Evolutionary conservation across 148 eudicot genomes (phyloP).

Genomic region (Nepenthes mirabilis): DNA sequence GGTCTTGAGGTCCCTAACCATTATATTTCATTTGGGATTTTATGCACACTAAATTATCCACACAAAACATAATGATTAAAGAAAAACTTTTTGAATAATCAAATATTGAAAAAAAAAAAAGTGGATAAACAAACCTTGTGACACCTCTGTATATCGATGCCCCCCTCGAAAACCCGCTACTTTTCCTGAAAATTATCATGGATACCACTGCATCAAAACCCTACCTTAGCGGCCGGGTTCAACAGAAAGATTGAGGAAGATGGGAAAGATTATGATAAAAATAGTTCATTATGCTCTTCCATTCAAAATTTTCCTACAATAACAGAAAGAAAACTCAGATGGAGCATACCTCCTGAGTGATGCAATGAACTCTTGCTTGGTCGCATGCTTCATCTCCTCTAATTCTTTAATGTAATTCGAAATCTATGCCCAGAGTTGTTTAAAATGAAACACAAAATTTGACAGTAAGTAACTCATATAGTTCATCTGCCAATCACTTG

Average conservation of each 20-base stretch:
- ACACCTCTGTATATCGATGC: conserved; percentile 96
- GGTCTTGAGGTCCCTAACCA: too few species aligned
- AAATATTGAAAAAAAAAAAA: background rate
- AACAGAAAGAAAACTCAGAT: too few species aligned
- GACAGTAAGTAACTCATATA: background rate
- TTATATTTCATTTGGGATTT: too few species aligned
- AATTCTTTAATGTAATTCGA: conserved; percentile 56
- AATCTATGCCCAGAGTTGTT: conserved; percentile 21
- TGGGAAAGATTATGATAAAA: background rate
- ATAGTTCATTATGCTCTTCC: background rate
- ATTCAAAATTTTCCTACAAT: background rate
- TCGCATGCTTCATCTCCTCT: conserved; percentile 80
- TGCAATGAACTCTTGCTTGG: conserved; percentile 96
- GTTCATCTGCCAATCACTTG: background rate
- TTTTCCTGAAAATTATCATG: conserved; percentile 46
- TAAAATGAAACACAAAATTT: background rate
- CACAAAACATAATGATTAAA: too few species aligned
- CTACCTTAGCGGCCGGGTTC: too few species aligned
- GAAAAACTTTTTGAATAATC: too few species aligned
- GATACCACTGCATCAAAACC: too few species aligned
- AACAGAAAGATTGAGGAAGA: too few species aligned
- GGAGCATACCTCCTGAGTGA: conserved; percentile 64
- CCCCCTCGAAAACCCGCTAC: conserved; percentile 96
- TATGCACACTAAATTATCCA: too few species aligned
- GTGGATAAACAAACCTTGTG: conserved; percentile 37